Evolutionary conservation across 495 filamentous ascomycete genomes (phyloP).

Genomic region (Acidiella bohemica): DNA sequence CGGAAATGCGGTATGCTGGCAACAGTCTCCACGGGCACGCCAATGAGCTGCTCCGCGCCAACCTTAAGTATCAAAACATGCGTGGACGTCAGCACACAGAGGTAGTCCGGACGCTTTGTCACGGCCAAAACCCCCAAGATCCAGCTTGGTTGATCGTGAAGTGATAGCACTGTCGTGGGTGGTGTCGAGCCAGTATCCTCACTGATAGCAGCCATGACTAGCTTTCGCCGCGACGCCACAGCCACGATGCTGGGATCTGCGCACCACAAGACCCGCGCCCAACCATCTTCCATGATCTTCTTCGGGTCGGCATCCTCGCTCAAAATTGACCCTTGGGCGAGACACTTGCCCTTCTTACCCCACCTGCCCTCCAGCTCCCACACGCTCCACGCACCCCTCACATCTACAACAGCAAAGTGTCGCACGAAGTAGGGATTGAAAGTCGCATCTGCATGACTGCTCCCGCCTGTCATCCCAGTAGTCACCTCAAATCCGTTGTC

Average conservation of each 20-base stretch:
- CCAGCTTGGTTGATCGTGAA: conserved; percentile 15
- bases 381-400: conserved; percentile 57
- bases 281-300: background rate
- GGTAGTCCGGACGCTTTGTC: conserved; percentile 17
- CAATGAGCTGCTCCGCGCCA: conserved; percentile 9
- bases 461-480: too few species aligned
- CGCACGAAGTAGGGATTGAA: conserved; percentile 64
- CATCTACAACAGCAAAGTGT: conserved; percentile 62
- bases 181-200: background rate
- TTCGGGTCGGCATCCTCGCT: background rate
- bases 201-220: conserved; percentile 21
- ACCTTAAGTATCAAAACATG: conserved; percentile 20
- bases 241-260: conserved; percentile 23
- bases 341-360: background rate
- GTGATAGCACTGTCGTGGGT: background rate
- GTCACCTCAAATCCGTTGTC: too few species aligned
- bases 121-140: conserved; percentile 23
- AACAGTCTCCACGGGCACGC: conserved; percentile 20
- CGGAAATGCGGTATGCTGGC: conserved; percentile 37
- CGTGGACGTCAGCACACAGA: conserved; percentile 26
- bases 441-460: conserved; percentile 61
- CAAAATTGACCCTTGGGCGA: background rate
- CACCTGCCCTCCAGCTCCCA: conserved; percentile 47
- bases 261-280: conserved; percentile 29
- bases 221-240: conserved; percentile 23